phyloP scores from a whole-genome alignment of 768 basidiomycete genomes.

The Mycena albidolilacea region DNA sequence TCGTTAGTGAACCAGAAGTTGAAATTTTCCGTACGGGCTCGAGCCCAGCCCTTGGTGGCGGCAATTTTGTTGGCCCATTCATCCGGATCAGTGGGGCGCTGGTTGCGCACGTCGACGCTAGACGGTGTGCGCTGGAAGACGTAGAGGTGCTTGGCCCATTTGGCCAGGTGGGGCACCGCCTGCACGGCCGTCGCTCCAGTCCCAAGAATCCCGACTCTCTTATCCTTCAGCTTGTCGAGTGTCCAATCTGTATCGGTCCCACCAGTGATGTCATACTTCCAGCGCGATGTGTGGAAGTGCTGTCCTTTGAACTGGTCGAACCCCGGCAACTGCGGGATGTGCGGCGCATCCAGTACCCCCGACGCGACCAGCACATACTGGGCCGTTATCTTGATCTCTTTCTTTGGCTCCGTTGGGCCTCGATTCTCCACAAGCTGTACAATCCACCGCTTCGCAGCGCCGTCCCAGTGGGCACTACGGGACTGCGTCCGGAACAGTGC shows the following conservation, averaged over 20 bases:
- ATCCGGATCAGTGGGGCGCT: conserved; percentile 29
- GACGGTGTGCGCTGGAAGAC: conserved; percentile 42
- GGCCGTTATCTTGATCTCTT: not conserved
- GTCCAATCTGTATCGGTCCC: conserved; percentile 2
- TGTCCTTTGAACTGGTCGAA: conserved; percentile 26
- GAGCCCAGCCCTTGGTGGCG: conserved; percentile 32
- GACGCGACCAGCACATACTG: conserved; percentile 23
- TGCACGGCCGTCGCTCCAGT: conserved; percentile 42
- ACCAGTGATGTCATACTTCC: conserved; percentile 36
- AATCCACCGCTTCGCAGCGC: conserved; percentile 15
- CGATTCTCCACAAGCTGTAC: conserved; percentile 13
- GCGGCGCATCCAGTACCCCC: conserved; percentile 20
- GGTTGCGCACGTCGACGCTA: conserved; percentile 35
- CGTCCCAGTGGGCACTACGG: conserved; percentile 16
- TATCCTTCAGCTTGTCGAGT: conserved; percentile 32
- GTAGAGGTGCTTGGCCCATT: conserved; percentile 34
- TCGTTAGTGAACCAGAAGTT: not conserved
- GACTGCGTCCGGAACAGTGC: conserved; percentile 30
- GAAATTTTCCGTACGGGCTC: conserved; percentile 30
- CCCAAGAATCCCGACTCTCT: conserved; percentile 37
- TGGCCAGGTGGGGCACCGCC: conserved; percentile 35
- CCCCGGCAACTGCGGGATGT: conserved; percentile 28
- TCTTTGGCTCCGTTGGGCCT: conserved; percentile 10
- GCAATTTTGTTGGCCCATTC: conserved; percentile 33
- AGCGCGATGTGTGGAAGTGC: conserved; percentile 38